phyloP scores from a whole-genome alignment of 345 rosid genomes.

The Bruguiera parviflora region DNA sequence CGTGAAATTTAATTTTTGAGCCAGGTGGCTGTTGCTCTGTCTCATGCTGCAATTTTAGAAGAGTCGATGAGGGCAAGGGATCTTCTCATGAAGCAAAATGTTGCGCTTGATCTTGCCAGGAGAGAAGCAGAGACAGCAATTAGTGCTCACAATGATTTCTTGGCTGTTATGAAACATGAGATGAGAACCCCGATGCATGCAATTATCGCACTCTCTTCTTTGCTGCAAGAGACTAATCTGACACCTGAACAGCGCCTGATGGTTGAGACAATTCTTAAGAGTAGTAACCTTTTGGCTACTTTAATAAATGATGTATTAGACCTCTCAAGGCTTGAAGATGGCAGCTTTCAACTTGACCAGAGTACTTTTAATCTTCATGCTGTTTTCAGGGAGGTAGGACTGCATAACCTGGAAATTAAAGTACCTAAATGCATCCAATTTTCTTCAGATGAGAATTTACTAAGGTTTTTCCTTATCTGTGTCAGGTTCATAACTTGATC shows the following conservation, averaged over 20 bases:
- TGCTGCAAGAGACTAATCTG: constrained; percentile 92
- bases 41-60: constrained; percentile 96
- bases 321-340: constrained; percentile 98
- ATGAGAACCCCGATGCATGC: constrained; percentile 99
- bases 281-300: constrained; percentile 86
- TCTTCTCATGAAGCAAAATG: constrained; percentile 94
- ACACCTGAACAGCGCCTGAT: constrained; percentile 92
- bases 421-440: neutral
- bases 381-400: constrained; percentile 71
- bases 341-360: constrained; percentile 86
- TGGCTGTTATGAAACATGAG: constrained; percentile 99
- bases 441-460: neutral
- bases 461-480: constrained; percentile 18
- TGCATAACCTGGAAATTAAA: neutral
- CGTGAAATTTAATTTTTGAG: constrained; percentile 13
- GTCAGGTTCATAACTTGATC: constrained; percentile 80
- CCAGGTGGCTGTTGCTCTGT: constrained; percentile 97
- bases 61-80: constrained; percentile 99
- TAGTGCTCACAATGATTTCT: constrained; percentile 91
- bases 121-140: constrained; percentile 96
- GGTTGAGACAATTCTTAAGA: constrained; percentile 94
- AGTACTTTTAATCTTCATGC: constrained; percentile 66
- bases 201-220: constrained; percentile 89
- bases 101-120: constrained; percentile 89
- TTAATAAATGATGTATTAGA: constrained; percentile 92